phyloP scores from a whole-genome alignment of 2,329 filamentous ascomycete species.

The Alternaria postmessia region DNA sequence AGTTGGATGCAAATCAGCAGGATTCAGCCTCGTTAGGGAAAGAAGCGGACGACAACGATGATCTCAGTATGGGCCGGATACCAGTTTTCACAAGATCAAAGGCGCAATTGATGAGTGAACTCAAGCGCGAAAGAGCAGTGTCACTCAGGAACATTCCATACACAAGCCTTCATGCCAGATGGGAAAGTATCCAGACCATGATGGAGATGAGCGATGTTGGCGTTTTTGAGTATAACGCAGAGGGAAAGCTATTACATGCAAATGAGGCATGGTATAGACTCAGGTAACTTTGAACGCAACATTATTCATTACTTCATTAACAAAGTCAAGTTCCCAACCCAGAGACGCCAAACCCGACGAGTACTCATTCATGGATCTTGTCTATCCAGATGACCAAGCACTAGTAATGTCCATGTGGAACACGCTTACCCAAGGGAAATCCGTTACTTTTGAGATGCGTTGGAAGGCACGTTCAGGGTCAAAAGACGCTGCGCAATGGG shows the following conservation, averaged over 20 bases:
- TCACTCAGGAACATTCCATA: conserved; percentile 15
- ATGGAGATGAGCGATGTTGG: conserved; percentile 50
- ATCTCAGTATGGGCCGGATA: background rate
- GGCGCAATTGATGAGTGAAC: conserved; percentile 12
- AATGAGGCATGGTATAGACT: conserved; percentile 43
- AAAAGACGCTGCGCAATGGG: conserved; percentile 32
- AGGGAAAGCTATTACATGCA: conserved; percentile 38
- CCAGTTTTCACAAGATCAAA: conserved; percentile 17
- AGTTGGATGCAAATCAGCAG: background rate
- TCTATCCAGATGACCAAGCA: conserved; percentile 36
- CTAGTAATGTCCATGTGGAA: conserved; percentile 45
- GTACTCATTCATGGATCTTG: conserved; percentile 44
- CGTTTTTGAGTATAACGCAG: conserved; percentile 40
- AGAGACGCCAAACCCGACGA: conserved; percentile 27
- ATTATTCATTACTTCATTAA: background rate
- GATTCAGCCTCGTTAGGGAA: background rate
- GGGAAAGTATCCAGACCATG: conserved; percentile 42
- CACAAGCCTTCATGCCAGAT: conserved; percentile 30
- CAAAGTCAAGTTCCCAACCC: conserved; percentile 28
- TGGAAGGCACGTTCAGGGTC: conserved; percentile 37
- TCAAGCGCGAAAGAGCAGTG: conserved; percentile 5
- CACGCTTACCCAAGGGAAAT: conserved; percentile 31
- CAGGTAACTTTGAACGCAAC: conserved; percentile 17
- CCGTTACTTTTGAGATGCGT: conserved; percentile 47
- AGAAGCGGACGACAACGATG: background rate